These are phyloP conservation scores for Sugiyamaella valdiviana DNA, from an alignment of 805 yeast species.

Conservation along the genomic window DNA sequence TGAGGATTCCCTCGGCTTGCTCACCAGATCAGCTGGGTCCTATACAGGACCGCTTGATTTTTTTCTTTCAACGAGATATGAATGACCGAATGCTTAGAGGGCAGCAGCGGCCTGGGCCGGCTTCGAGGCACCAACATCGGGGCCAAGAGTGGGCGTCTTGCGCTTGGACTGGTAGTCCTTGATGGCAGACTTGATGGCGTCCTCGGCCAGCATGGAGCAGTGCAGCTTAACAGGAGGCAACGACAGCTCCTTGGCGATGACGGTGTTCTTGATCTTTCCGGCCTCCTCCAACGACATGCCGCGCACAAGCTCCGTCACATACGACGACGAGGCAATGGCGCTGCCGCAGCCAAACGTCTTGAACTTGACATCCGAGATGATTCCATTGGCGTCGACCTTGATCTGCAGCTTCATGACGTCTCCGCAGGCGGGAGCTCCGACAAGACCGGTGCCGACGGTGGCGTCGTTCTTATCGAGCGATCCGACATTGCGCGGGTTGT, in stretches of 20 bases:
- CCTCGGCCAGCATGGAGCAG: conserved; percentile 98
- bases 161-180: conserved; percentile 91
- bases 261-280: conserved; percentile 82
- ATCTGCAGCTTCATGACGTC: conserved; percentile 98
- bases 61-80: background rate
- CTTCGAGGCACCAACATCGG: conserved; percentile 38
- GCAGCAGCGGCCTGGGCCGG: conserved; percentile 13
- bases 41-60: background rate
- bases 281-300: conserved; percentile 96
- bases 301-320: conserved; percentile 89
- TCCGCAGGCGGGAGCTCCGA: conserved; percentile 99
- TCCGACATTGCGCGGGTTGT: conserved; percentile 96
- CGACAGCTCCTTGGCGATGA: conserved; percentile 88
- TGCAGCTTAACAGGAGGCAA: conserved; percentile 96
- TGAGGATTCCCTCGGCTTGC: too few species aligned
- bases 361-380: conserved; percentile 90
- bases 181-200: conserved; percentile 95
- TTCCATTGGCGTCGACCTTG: conserved; percentile 85
- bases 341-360: conserved; percentile 99
- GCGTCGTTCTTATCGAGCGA: conserved; percentile 69
- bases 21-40: too few species aligned
- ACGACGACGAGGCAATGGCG: conserved; percentile 93
- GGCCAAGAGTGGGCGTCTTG: conserved; percentile 55
- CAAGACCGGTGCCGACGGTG: conserved; percentile 92
- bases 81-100: background rate